Evolutionary conservation across 176 grass and related monocot genomes (phyloP).

Genomic region (Carex littledalei): DNA sequence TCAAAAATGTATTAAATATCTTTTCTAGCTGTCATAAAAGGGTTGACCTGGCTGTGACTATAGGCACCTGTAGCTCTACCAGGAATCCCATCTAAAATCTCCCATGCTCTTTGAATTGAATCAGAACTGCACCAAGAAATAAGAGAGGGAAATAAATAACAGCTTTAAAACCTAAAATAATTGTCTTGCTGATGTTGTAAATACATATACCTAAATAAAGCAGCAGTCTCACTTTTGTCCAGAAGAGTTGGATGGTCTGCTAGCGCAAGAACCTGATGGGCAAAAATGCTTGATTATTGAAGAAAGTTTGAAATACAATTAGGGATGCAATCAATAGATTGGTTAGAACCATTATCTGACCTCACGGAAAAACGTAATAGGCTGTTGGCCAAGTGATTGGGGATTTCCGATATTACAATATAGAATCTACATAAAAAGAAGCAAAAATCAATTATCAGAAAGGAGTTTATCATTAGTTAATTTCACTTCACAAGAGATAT

Average conservation of each 20-base stretch:
- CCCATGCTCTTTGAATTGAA: conserved; percentile 88
- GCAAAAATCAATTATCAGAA: background rate
- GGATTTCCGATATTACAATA: conserved; percentile 98
- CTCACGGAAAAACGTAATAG: conserved; percentile 89
- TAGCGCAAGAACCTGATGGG: conserved; percentile 64
- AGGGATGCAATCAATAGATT: conserved; percentile 20
- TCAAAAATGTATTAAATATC: background rate
- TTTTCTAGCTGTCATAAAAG: conserved; percentile 12
- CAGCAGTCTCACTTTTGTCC: conserved; percentile 84
- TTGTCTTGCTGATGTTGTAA: background rate
- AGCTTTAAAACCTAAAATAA: background rate
- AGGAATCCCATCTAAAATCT: conserved; percentile 75
- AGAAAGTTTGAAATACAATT: conserved; percentile 25
- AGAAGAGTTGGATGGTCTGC: conserved; percentile 73
- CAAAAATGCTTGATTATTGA: conserved; percentile 2
- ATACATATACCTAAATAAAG: conserved; percentile 67
- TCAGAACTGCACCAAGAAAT: conserved; percentile 67
- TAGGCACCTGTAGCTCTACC: conserved; percentile 84
- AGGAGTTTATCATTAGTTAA: background rate
- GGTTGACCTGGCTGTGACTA: conserved; percentile 77
- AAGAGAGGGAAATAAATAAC: background rate
- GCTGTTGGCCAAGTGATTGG: conserved; percentile 87
- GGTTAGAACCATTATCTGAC: conserved; percentile 25
- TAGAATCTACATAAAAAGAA: conserved; percentile 50
- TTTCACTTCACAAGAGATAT: background rate